Base-by-base conservation (phyloP, 495 filamentous ascomycete species). In the Schizothecium vesticola region DNA sequence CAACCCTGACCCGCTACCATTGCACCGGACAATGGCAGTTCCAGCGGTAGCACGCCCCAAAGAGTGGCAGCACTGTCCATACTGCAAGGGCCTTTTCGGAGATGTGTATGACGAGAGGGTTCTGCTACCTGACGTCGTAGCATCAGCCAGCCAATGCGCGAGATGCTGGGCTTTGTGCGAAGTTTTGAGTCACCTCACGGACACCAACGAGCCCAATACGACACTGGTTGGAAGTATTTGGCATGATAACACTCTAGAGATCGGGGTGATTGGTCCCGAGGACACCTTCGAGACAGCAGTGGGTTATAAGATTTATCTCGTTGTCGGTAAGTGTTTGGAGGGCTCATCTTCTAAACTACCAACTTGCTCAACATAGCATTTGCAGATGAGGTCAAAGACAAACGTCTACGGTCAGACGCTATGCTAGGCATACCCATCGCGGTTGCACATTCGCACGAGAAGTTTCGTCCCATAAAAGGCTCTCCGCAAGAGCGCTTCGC, bases 181-280 rank as follows among this genome's bases (percentile, higher is more conserved):
- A 24, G 16, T 62, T 7, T 33, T 62, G 60, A 7, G 7, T 1
- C 60, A 31, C 60, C 23, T 62, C 4, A 33, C 60, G 25, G 28
- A 62, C 24, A 31, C 19, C 6, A n/a, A 62, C 25, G 24, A 62
- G 23, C 23, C 24, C 23, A 31, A 31, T 24, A 62, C 60, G 60
- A 62, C 60, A 31, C 31, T 62, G 60, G 60, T 62, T 31, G 60
- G 60, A 62, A 62, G 60, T 62, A 62, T 62, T 31, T 62, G 60
- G 60, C 60, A 62, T 13, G 60, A 62, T 13, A 62, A 62, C 60
- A 62, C 60, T 33, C 19, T 62, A 19, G 60, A 62, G 23, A 33
- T 62, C 13, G 60, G 60, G 13, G 60, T 62, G 8, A 62, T 62
- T 31, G 11, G 60, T 31, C 60, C 60, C 8, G 60, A 29, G 19